phyloP scores from a whole-genome alignment of 257 asterid genomes.

The Scutellaria barbata region DNA sequence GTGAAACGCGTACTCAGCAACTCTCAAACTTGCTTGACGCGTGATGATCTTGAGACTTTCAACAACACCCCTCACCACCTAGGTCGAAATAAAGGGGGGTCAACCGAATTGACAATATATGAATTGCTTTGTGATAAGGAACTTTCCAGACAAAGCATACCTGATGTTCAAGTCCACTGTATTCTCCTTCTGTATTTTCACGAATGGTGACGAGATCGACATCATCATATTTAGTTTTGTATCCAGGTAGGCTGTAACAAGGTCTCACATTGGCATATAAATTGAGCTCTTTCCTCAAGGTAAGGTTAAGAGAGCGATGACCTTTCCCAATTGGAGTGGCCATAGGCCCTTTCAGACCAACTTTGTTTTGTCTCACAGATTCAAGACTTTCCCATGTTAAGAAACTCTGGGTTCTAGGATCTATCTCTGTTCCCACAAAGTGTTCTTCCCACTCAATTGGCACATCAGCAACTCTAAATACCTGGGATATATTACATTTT shows the following conservation, averaged over 20 bases:
- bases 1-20: constrained; percentile 94
- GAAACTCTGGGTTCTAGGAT: constrained; percentile 96
- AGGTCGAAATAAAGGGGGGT: constrained; percentile 29
- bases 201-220: constrained; percentile 84
- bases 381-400: constrained; percentile 98
- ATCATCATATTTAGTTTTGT: constrained; percentile 89
- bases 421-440: constrained; percentile 81
- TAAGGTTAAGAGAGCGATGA: constrained; percentile 93
- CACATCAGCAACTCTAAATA: constrained; percentile 76
- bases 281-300: constrained; percentile 91
- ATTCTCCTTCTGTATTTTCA: constrained; percentile 68
- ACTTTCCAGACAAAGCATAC: constrained; percentile 32
- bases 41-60: constrained; percentile 96
- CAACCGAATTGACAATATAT: constrained; percentile 23
- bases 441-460: constrained; percentile 99
- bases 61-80: constrained; percentile 99
- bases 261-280: constrained; percentile 97
- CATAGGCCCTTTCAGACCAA: constrained; percentile 97
- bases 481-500: constrained; percentile 45
- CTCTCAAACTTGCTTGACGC: constrained; percentile 94
- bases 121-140: constrained; percentile 2
- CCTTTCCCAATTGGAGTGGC: constrained; percentile 99
- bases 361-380: constrained; percentile 81
- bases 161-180: constrained; percentile 72
- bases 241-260: constrained; percentile 93